Base-by-base conservation (phyloP, 257 asterid genomes). In the Mitragyna speciosa region DNA sequence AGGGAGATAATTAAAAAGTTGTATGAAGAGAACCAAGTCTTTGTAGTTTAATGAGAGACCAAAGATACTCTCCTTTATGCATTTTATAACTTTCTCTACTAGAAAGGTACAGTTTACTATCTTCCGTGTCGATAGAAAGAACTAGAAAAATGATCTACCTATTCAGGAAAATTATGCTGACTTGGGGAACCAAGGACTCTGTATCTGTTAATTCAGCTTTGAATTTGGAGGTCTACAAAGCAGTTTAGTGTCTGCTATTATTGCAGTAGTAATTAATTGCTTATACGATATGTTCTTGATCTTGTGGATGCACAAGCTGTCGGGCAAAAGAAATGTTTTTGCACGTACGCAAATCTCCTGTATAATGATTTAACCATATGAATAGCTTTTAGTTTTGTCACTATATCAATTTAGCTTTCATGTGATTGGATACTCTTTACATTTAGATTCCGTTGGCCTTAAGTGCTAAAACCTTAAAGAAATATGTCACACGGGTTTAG, bases 381-480 rank as follows among this genome's bases (percentile, higher is more conserved):
- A 58, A 58, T 58, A 20, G 65, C 56, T 52, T 59, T 45, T 43
- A n/a, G 70, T 79, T 61, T 49, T 51, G 39, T 41, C 58, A 74
- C 12, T 26, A 36, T 43, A 12, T 58, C 30, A 22, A 22, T 58
- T 1, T 26, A n/a, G 65, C 28, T 58, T 58, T 20, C 28, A 58
- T 58, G 65, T 24, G 65, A 58, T 58, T 58, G 65, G 12, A 20
- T 22, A 58, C 6, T 22, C 30, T 54, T 54, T 22, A 54, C 63
- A 54, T 54, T 54, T 54, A 17, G 63, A 54, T 54, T 54, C 8
- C 3, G n/a, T 54, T 54, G 26, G 63, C 0, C 24, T 56, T 12
- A 6, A 3, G 9, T 1, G 4, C 24, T 0, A 16, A 58, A 65
- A 52, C 36, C 68, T 63, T 36, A 59, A 26, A 36, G 4, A 68